phyloP scores from a whole-genome alignment of 2,329 filamentous ascomycete genomes.

The Botrytis squamosa region DNA sequence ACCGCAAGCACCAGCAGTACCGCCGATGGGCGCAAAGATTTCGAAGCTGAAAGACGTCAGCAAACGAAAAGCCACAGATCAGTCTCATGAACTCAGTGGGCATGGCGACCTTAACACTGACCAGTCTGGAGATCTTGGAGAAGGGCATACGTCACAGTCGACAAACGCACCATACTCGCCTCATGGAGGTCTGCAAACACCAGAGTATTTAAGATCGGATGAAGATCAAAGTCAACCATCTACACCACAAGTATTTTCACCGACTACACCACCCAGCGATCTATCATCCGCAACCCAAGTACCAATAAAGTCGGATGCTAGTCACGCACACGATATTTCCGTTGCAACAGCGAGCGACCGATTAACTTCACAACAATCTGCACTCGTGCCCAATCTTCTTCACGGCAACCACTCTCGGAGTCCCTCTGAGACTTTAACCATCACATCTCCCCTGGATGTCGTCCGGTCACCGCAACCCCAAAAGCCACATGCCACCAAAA shows the following conservation, averaged over 20 bases:
- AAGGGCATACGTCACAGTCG: not conserved
- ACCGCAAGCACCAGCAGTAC: slow-evolving; percentile 31
- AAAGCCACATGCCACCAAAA: slow-evolving; percentile 27
- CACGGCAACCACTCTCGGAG: slow-evolving; percentile 27
- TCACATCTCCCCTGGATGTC: slow-evolving; percentile 30
- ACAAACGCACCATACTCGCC: slow-evolving; percentile 5
- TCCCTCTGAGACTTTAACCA: slow-evolving; percentile 34
- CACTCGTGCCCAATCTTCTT: slow-evolving; percentile 22
- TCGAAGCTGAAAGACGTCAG: slow-evolving; percentile 36
- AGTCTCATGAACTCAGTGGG: slow-evolving; percentile 10
- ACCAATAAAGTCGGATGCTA: slow-evolving; percentile 30
- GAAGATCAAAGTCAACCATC: slow-evolving; percentile 23
- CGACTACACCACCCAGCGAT: slow-evolving; percentile 31
- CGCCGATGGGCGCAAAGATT: slow-evolving; percentile 36
- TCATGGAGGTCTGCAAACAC: slow-evolving; percentile 29
- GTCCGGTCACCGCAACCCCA: slow-evolving; percentile 34
- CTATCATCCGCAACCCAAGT: slow-evolving; percentile 21
- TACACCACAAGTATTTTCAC: slow-evolving; percentile 30
- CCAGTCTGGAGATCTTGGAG: not conserved
- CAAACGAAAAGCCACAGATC: slow-evolving; percentile 27
- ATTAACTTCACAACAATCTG: not conserved
- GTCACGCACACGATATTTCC: slow-evolving; percentile 11
- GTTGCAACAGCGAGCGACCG: not conserved
- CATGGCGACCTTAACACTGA: not conserved
- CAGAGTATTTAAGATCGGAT: slow-evolving; percentile 33